These are phyloP conservation scores for Salix arbutifolia DNA, from an alignment of 345 rosid species.

Conservation along the genomic window DNA sequence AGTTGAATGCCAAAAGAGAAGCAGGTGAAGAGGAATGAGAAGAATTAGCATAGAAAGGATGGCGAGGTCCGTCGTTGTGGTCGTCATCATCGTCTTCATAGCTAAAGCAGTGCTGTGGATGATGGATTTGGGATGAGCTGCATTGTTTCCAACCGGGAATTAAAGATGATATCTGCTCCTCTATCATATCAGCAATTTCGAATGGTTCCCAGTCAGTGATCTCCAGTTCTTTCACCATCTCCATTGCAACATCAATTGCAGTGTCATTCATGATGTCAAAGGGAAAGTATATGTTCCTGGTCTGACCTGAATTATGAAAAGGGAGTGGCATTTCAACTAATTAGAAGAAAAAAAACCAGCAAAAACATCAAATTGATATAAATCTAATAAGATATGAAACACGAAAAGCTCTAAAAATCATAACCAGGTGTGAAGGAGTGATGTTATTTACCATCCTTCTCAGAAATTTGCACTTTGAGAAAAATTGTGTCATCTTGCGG, in stretches of 20 bases:
- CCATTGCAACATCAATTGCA: constrained; percentile 70
- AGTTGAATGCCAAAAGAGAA: constrained; percentile 32
- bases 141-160: constrained; percentile 57
- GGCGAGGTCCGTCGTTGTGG: constrained; percentile 16
- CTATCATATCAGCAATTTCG: constrained; percentile 78
- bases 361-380: neutral
- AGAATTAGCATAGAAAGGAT: constrained; percentile 39
- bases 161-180: constrained; percentile 61
- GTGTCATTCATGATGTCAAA: constrained; percentile 70
- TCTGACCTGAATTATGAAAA: constrained; percentile 44
- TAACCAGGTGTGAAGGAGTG: neutral
- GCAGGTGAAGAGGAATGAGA: constrained; percentile 58
- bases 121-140: constrained; percentile 26
- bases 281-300: constrained; percentile 79
- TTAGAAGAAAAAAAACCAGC: neutral
- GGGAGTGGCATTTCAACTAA: no score
- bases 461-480: constrained; percentile 81
- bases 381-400: neutral
- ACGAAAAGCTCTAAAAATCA: neutral
- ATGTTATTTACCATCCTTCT: constrained; percentile 50
- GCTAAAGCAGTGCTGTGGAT: constrained; percentile 37
- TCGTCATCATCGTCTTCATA: constrained; percentile 40
- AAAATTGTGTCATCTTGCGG: constrained; percentile 71
- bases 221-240: constrained; percentile 88
- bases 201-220: constrained; percentile 67